phyloP scores from a whole-genome alignment of 352 stramenopile genomes.

The Hyphochytrium catenoides region DNA sequence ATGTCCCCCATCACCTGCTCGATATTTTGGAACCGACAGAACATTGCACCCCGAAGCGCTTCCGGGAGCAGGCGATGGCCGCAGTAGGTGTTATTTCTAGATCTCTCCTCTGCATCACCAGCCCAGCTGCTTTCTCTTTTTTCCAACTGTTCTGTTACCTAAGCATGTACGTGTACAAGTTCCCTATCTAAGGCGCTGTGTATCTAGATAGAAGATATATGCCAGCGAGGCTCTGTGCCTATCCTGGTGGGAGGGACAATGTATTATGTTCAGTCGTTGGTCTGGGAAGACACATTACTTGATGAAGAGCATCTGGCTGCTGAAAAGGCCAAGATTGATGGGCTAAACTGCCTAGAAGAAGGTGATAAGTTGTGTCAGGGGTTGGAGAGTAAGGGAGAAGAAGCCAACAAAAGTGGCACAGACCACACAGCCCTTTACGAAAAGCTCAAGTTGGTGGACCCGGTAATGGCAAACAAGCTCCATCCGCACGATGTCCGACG shows the following conservation, averaged over 20 bases:
- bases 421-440: too few species aligned
- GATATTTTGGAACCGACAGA: constrained; percentile 47
- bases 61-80: constrained; percentile 33
- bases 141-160: too few species aligned
- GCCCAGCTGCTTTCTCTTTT: neutral
- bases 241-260: constrained; percentile 74
- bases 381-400: constrained; percentile 17
- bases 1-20: constrained; percentile 64
- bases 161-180: too few species aligned
- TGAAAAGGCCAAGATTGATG: neutral
- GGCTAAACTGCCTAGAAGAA: neutral
- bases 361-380: neutral
- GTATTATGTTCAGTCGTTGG: constrained; percentile 72
- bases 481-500: constrained; percentile 54
- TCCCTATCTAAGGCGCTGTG: too few species aligned
- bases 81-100: constrained; percentile 8
- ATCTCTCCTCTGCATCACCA: neutral
- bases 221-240: constrained; percentile 52
- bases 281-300: constrained; percentile 60
- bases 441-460: constrained; percentile 35
- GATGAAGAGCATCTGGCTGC: constrained; percentile 29
- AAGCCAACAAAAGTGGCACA: constrained; percentile 7
- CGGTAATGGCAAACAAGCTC: constrained; percentile 41
- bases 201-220: constrained; percentile 59
- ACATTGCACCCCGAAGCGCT: constrained; percentile 50